Percentiles rank a stretch among this genome's conserved stretches.
phyloP scores from a whole-genome alignment of 2,329 filamentous ascomycete species.

The Tolypocladium inflatum region DNA sequence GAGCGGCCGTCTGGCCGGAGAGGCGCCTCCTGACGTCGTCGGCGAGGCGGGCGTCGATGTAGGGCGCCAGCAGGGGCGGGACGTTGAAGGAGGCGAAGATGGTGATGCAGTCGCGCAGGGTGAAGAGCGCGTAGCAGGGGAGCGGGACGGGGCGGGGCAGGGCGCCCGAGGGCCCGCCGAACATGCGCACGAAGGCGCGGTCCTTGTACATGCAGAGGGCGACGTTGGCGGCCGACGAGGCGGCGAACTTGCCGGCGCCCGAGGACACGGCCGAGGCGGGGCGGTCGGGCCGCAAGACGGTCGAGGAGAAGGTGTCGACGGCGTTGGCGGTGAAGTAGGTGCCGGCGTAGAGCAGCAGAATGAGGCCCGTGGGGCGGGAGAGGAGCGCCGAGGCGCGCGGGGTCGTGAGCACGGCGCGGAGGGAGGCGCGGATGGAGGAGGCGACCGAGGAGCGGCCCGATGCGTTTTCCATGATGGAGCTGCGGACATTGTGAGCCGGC shows the following conservation, averaged over 20 bases:
- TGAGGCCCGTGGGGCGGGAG: slow-evolving; percentile 58
- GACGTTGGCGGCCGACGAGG: slow-evolving; percentile 75
- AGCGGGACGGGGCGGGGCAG: slow-evolving; percentile 51
- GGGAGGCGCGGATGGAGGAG: slow-evolving; percentile 48
- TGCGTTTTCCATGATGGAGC: slow-evolving; percentile 75
- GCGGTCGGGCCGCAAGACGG: slow-evolving; percentile 34
- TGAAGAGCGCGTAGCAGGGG: slow-evolving; percentile 69
- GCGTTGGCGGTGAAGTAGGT: slow-evolving; percentile 86
- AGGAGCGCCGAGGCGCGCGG: slow-evolving; percentile 50
- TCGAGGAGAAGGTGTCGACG: slow-evolving; percentile 71
- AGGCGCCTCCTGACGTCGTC: slow-evolving; percentile 35
- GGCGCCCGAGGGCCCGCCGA: slow-evolving; percentile 48
- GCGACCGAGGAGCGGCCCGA: slow-evolving; percentile 53
- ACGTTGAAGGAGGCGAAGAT: slow-evolving; percentile 91
- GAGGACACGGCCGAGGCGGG: slow-evolving; percentile 57
- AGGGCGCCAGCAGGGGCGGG: slow-evolving; percentile 66
- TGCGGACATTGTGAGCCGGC: slow-evolving; percentile 20
- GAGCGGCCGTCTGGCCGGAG: slow-evolving; percentile 55
- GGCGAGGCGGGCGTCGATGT: slow-evolving; percentile 45
- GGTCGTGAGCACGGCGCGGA: slow-evolving; percentile 44
- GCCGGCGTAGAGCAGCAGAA: slow-evolving; percentile 70
- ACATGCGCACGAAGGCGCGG: slow-evolving; percentile 73
- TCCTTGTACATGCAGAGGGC: slow-evolving; percentile 85
- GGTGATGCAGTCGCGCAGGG: slow-evolving; percentile 73
- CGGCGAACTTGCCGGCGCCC: slow-evolving; percentile 70